These are phyloP conservation scores for Phanerochaete sordida DNA, from an alignment of 768 basidiomycete species.

Conservation along the genomic window DNA sequence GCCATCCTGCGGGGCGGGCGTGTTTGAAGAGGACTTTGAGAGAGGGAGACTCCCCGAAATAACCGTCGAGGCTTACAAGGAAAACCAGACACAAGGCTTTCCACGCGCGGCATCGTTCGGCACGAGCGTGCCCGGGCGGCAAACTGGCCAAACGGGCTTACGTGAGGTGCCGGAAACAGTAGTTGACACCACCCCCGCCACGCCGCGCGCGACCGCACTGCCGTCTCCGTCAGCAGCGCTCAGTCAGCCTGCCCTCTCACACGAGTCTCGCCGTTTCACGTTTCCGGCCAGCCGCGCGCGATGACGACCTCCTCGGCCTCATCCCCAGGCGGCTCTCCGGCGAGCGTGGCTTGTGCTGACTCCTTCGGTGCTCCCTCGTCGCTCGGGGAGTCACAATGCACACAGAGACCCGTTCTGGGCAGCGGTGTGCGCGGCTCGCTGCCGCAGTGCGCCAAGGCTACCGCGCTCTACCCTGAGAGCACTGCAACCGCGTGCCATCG, in stretches of 20 bases:
- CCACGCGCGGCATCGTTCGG: constrained; percentile 2
- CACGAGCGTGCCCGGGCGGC: neutral
- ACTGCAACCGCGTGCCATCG: neutral
- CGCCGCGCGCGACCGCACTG: neutral
- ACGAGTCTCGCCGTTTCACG: neutral
- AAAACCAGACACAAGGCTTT: neutral
- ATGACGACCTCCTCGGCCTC: neutral
- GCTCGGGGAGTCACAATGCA: too few relatives aligned
- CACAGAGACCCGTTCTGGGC: neutral
- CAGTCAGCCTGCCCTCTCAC: constrained; percentile 2
- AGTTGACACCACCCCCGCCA: neutral
- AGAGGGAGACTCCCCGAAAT: constrained; percentile 3
- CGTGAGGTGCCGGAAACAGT: neutral
- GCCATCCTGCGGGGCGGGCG: constrained; percentile 16
- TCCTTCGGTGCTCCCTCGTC: too few relatives aligned
- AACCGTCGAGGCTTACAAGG: neutral
- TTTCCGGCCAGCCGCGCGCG: neutral
- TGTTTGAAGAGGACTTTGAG: constrained; percentile 1
- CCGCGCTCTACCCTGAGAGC: too few relatives aligned
- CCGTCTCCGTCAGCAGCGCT: constrained; percentile 3
- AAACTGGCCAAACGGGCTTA: neutral
- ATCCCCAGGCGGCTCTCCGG: too few relatives aligned
- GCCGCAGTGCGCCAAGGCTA: too few relatives aligned
- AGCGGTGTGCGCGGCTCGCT: neutral
- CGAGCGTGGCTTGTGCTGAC: too few relatives aligned